These are phyloP conservation scores for Aspergillus mulundensis DNA, from an alignment of 495 filamentous ascomycete genomes.

Conservation along the genomic window DNA sequence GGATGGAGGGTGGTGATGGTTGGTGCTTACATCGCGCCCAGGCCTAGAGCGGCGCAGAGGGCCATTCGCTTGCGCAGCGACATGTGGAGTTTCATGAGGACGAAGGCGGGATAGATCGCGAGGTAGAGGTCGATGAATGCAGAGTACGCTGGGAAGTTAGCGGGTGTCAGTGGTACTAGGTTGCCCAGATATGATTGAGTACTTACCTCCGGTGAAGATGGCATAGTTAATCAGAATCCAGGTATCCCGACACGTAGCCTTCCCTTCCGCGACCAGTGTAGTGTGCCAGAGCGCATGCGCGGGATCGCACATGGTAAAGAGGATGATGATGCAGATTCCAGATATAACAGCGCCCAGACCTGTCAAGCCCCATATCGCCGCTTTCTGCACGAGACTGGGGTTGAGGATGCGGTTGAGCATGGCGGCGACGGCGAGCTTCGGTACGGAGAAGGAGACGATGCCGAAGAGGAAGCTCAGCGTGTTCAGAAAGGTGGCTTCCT, in stretches of 20 bases:
- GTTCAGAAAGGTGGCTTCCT: slow-evolving; percentile 22
- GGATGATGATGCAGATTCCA: slow-evolving; percentile 24
- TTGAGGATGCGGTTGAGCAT: slow-evolving; percentile 27
- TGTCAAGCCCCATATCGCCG: slow-evolving; percentile 19
- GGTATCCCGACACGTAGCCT: slow-evolving; percentile 25
- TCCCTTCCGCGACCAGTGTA: slow-evolving; percentile 16
- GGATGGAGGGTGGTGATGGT: not conserved
- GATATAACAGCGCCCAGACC: slow-evolving; percentile 17
- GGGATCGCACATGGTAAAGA: slow-evolving; percentile 28
- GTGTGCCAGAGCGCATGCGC: slow-evolving; percentile 26
- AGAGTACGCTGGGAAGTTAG: slow-evolving; percentile 24
- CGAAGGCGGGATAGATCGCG: slow-evolving; percentile 29
- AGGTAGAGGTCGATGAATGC: slow-evolving; percentile 35
- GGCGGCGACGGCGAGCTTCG: slow-evolving; percentile 27
- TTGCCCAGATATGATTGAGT: not conserved
- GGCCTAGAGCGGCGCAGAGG: slow-evolving; percentile 30
- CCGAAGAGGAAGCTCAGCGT: slow-evolving; percentile 24
- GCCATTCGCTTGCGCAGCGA: slow-evolving; percentile 36
- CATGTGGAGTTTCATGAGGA: slow-evolving; percentile 37
- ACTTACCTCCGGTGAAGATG: slow-evolving; percentile 34
- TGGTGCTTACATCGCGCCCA: slow-evolving; percentile 31
- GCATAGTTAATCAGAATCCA: slow-evolving; percentile 37
- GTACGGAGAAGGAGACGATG: slow-evolving; percentile 26
- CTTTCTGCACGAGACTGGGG: slow-evolving; percentile 13
- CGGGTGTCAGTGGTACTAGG: not conserved